Percentiles rank a stretch among this genome's conserved stretches.
These are phyloP conservation scores for Citrullus mucosospermus DNA, from an alignment of 306 rosid species.

Conservation along the genomic window DNA sequence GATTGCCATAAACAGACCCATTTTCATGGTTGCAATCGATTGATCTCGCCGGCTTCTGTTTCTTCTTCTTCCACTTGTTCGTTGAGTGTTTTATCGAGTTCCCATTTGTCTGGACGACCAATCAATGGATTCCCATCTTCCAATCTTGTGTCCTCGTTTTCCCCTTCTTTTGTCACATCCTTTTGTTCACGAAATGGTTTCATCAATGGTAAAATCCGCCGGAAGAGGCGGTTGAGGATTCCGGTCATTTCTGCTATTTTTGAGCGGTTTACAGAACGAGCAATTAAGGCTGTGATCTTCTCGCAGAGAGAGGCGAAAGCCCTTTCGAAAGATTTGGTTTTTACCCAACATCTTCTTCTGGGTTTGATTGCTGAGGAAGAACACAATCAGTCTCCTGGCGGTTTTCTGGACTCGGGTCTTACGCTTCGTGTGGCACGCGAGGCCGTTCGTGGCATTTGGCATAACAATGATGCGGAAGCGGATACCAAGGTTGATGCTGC, in stretches of 20 bases:
- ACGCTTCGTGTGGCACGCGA: constrained; percentile 52
- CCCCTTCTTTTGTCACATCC: background rate
- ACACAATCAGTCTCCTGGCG: constrained; percentile 20
- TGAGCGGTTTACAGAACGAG: constrained; percentile 70
- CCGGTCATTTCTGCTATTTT: constrained; percentile 29
- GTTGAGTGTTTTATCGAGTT: background rate
- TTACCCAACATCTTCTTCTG: constrained; percentile 57
- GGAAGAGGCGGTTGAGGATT: constrained; percentile 12
- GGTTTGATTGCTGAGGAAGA: constrained; percentile 68
- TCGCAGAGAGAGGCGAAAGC: constrained; percentile 67
- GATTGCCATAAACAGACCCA: constrained; percentile 5
- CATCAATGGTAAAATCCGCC: background rate
- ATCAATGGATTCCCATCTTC: background rate
- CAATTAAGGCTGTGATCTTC: constrained; percentile 54
- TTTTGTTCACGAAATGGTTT: background rate
- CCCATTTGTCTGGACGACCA: background rate
- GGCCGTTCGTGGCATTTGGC: constrained; percentile 39
- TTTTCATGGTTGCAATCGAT: background rate
- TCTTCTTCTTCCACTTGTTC: constrained; percentile 8
- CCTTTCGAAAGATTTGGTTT: constrained; percentile 44
- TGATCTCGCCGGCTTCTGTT: background rate
- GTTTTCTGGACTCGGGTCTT: constrained; percentile 53
- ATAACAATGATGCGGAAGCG: background rate
- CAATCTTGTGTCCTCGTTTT: background rate
- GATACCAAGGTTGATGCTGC: background rate